Percentiles rank a stretch among this genome's conserved stretches.
Evolutionary conservation across 805 yeast genomes (phyloP).

Genomic region (Candida ascalaphidarum): DNA sequence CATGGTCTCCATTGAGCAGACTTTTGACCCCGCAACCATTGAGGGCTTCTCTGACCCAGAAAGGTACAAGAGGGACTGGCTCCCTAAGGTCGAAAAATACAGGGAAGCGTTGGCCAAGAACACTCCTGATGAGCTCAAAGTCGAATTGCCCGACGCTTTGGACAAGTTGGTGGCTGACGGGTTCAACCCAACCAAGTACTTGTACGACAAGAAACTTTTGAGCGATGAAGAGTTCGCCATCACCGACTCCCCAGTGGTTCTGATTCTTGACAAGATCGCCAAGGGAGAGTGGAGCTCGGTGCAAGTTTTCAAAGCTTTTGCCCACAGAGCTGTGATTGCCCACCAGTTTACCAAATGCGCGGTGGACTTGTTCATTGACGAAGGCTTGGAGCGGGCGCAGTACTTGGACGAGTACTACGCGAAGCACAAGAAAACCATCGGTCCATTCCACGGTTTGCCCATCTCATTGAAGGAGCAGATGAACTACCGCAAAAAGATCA

Average conservation of each 20-base stretch:
- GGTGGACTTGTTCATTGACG: constrained; percentile 53
- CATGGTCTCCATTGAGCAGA: constrained; percentile 12
- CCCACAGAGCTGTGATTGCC: constrained; percentile 54
- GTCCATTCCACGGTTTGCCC: constrained; percentile 64
- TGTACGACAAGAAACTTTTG: constrained; percentile 25
- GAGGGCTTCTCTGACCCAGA: constrained; percentile 31
- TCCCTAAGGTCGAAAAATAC: constrained; percentile 40
- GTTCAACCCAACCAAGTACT: constrained; percentile 28
- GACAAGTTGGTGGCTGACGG: constrained; percentile 24
- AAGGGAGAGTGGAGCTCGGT: constrained; percentile 39
- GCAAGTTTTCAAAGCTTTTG: constrained; percentile 52
- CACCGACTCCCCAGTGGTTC: constrained; percentile 35
- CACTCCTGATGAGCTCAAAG: constrained; percentile 32
- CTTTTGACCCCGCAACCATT: constrained; percentile 23
- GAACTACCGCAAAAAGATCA: constrained; percentile 42
- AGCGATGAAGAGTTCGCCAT: constrained; percentile 32
- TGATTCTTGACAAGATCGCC: constrained; percentile 36
- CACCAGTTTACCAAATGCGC: constrained; percentile 56
- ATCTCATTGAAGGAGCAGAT: constrained; percentile 60
- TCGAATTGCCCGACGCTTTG: constrained; percentile 23
- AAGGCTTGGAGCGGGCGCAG: constrained; percentile 50
- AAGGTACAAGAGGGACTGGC: constrained; percentile 29
- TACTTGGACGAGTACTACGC: constrained; percentile 43
- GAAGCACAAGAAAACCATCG: constrained; percentile 42
- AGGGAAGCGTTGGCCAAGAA: constrained; percentile 25